Base-by-base conservation (phyloP, 108 stramenopile genomes). In the Seminavis robusta region DNA sequence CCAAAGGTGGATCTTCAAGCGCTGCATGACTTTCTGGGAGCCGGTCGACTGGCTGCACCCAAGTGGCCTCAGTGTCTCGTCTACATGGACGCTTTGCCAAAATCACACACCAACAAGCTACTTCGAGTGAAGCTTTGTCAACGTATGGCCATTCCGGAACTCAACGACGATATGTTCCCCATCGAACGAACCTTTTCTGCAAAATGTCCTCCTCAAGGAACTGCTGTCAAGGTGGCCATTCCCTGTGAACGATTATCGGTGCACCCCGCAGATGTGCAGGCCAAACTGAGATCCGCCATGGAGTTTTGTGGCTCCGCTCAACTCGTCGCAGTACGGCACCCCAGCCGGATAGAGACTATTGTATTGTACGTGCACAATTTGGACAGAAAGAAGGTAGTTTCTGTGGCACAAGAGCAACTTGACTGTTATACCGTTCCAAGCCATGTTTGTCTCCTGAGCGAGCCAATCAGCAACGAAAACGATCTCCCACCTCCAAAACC, bases 21-120 rank as follows among this genome's bases (percentile, higher is more conserved):
- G 6, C 54, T 85, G 11, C 77, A 85, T 31, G 62, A 51, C 30
- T 78, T 69, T 51, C 40, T 79, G 24, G 46, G 41, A 0, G 73
- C 73, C 9, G 71, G 63, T 6, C 45, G 59, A 28, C 51, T 86
- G 30, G 71, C 52, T 11, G 23, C 59, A 10, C 52, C 78, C 9
- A 79, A 79, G 45, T 80, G 78, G 81, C 85, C 85, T 1, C 77
- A 81, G 27, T 63, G 55, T 31, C 9, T 86, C 36, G 71, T 79
- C 13, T 82, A 58, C 61, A 79, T 86, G 77, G 72, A 82, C 52
- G 72, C 61, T 8, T 55, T 86, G 0, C 80, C 81, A 50, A 82
- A 82, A 55, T 74, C 68, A 37, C 56, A 67, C 37, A 78, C 72
- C 17, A 76, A 76, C 57, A 85, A 85, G 60, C 31, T 74, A 28